Evolutionary conservation across 129 eudicot species (phyloP).

Genomic region (Artemisia argyi): DNA sequence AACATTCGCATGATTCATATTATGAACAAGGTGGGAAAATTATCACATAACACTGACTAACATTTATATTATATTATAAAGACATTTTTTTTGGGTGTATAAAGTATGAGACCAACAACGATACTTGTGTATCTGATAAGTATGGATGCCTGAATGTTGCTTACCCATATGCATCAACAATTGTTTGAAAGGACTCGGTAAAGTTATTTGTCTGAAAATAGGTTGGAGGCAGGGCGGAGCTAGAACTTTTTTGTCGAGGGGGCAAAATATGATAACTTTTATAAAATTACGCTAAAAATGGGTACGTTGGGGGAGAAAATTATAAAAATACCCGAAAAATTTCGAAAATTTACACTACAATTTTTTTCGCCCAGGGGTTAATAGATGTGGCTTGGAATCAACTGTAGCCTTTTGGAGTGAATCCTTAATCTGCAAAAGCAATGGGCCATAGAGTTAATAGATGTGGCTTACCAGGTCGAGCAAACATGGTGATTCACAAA

Average conservation of each 20-base stretch:
- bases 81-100: background rate
- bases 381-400: conserved; percentile 98
- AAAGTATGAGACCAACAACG: conserved; percentile 5
- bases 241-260: too few species aligned
- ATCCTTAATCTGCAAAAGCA: conserved; percentile 75
- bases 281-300: too few species aligned
- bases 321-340: too few species aligned
- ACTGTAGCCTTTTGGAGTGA: conserved; percentile 72
- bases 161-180: conserved; percentile 99
- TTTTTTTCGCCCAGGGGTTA: too few species aligned
- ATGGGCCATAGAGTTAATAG: conserved; percentile 4
- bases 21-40: conserved; percentile 3
- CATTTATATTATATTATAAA: background rate
- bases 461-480: background rate
- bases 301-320: too few species aligned
- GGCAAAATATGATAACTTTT: too few species aligned
- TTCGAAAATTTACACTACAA: too few species aligned
- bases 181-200: conserved; percentile 84
- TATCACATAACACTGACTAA: background rate
- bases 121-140: background rate
- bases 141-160: conserved; percentile 21
- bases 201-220: conserved; percentile 86
- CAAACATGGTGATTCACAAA: background rate
- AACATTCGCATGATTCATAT: conserved; percentile 1
- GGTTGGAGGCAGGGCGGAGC: conserved; percentile 94